A percentile compares a stretch with the other conserved stretches of the same genome.
These are phyloP conservation scores for Phaeosphaeria sp. DNA, from an alignment of 2,329 filamentous ascomycete genomes.

Conservation along the genomic window DNA sequence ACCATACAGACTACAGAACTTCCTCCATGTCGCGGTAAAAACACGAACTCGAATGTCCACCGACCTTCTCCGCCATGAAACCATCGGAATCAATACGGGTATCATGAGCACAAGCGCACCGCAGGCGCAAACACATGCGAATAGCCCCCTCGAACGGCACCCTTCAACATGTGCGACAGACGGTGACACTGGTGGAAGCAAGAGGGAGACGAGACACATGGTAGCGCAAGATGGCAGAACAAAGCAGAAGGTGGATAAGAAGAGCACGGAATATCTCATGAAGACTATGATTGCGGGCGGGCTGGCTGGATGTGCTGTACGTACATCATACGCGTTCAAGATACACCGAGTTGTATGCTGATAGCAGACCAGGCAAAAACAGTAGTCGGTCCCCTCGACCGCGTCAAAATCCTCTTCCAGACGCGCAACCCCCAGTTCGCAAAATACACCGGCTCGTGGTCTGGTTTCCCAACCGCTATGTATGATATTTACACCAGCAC, in stretches of 20 bases:
- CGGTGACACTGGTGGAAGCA: conserved; percentile 52
- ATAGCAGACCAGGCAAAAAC: conserved; percentile 81
- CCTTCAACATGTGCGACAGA: conserved; percentile 59
- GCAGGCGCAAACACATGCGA: conserved; percentile 27
- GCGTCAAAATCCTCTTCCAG: conserved; percentile 98
- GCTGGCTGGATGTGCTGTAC: conserved; percentile 87
- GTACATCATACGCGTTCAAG: conserved; percentile 34
- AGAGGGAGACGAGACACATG: not conserved
- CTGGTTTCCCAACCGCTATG: conserved; percentile 81
- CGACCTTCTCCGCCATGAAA: conserved; percentile 47
- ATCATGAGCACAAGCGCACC: conserved; percentile 43
- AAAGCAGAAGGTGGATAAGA: conserved; percentile 65
- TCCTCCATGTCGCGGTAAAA: conserved; percentile 31
- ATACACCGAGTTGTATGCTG: not conserved
- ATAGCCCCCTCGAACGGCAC: conserved; percentile 25
- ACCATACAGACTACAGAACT: conserved; percentile 4
- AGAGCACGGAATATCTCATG: conserved; percentile 82
- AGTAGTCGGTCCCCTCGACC: conserved; percentile 90
- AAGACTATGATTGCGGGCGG: conserved; percentile 87
- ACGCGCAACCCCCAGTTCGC: conserved; percentile 91
- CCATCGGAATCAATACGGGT: conserved; percentile 38
- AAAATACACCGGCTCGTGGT: conserved; percentile 91
- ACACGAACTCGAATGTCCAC: conserved; percentile 46
- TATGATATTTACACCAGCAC: conserved; percentile 80
- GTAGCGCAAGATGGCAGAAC: conserved; percentile 9